Conservation (phyloP, 106 monocot genomes). For the Iris macrosiphon region DNA sequence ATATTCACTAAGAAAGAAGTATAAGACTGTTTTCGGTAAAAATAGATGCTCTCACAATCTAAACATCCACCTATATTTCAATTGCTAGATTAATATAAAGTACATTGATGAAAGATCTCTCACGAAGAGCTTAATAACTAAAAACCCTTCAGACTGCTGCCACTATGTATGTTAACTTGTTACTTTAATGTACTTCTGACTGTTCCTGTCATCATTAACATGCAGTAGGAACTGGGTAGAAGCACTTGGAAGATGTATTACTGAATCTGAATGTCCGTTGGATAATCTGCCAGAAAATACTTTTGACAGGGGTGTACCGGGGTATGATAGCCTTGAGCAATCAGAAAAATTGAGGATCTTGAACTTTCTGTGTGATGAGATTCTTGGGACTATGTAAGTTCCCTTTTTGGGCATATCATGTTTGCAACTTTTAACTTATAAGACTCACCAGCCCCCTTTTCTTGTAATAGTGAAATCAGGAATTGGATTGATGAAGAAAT, state of each 20-base stretch:
- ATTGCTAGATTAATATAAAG: no score
- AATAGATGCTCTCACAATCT: no score
- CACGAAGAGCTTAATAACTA: no score
- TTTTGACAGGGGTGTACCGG: conserved; percentile 16
- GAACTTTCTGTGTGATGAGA: conserved; percentile 79
- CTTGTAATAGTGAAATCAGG: conserved; percentile 35
- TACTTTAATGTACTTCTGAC: no score
- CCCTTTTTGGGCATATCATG: background rate
- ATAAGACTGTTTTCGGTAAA: no score
- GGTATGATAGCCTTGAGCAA: conserved; percentile 40
- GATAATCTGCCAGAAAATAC: conserved; percentile 25
- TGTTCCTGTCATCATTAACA: conserved; percentile 9
- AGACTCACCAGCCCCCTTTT: background rate
- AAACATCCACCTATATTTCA: no score
- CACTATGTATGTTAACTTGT: no score
- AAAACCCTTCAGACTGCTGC: no score
- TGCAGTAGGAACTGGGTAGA: conserved; percentile 45
- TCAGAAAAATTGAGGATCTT: conserved; percentile 50
- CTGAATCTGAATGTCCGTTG: conserved; percentile 23
- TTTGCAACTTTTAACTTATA: background rate
- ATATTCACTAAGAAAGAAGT: no score
- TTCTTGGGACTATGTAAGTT: conserved; percentile 53
- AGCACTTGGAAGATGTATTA: conserved; percentile 38
- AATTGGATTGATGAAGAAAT: conserved; percentile 49
- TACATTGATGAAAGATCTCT: no score